phyloP scores from a whole-genome alignment of 345 rosid genomes.

The Conringia planisiliqua region DNA sequence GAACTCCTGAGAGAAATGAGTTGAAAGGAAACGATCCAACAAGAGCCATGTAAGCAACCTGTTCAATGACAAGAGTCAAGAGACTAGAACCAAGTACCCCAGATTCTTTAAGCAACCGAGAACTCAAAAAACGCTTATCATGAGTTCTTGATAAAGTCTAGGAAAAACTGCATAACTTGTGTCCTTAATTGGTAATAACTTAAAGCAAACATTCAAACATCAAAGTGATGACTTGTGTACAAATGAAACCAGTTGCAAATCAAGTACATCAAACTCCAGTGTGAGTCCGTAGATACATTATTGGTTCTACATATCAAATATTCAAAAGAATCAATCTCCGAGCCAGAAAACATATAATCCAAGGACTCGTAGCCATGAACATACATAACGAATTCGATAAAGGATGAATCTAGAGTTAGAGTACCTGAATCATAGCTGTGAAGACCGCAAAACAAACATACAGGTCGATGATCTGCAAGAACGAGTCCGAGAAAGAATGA shows the following conservation, averaged over 20 bases:
- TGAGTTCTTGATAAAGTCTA: not conserved
- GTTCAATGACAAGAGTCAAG: constrained; percentile 22
- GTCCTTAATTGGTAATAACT: too few relatives aligned
- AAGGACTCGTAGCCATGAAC: not conserved
- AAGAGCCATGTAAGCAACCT: constrained; percentile 86
- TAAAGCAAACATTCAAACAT: not conserved
- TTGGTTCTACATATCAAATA: not conserved
- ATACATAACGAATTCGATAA: not conserved
- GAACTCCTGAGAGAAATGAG: constrained; percentile 91
- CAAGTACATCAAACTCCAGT: too few relatives aligned
- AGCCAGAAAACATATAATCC: not conserved
- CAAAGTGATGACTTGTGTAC: not conserved
- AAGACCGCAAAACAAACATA: constrained; percentile 71
- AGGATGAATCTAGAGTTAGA: not conserved
- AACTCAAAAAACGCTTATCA: too few relatives aligned
- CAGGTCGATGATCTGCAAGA: constrained; percentile 71
- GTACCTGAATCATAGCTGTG: constrained; percentile 85
- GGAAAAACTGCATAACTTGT: not conserved
- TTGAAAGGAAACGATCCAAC: constrained; percentile 98
- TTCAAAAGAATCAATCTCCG: not conserved
- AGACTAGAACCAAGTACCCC: not conserved
- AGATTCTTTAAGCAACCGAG: not conserved
- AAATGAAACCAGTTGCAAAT: not conserved
- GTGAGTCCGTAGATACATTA: not conserved
- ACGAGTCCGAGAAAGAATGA: not conserved